Evolutionary conservation across 768 basidiomycete genomes (phyloP), one percentile per base, ranked within the genome.

Genomic region (Pleurotus eryngii): DNA sequence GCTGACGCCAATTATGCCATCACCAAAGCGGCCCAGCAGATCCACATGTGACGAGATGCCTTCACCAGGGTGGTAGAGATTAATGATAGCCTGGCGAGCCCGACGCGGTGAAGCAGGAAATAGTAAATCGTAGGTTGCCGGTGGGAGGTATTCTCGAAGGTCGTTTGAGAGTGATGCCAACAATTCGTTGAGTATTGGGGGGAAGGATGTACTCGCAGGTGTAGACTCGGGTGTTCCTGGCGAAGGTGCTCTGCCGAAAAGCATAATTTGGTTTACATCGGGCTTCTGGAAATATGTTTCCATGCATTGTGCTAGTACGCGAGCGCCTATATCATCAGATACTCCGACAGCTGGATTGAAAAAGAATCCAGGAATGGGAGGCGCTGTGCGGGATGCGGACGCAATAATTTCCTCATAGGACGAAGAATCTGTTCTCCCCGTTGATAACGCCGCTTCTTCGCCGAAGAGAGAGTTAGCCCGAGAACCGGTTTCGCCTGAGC

Each of bases 41-140:
- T 98, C 95, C 43, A 98, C 81, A 63, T 98, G 95, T 0, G 92
- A 81, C 0, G 85, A 76, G 61, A 98, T 98, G 9, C 95, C 95
- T 68, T 94, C 85, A 5, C 95, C 95, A 0, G 94, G 92, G 18
- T 74, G 74, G 68, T 98, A 98, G 1, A 95, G 75, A 68, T 98
- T 98, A 53, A 98, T 63, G 56, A 98, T 98, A 1, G 85, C 90
- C 67, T 98, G 95, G 24, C 92, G 80, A 0, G 90, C 87, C 45
- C 64, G 67, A 22, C 71, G 68, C 27, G 78, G 72, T 45, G 65
- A 61, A 38, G 59, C 58, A 1, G 88, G 86, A 64, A 92, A 92
- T 20, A 92, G 76, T 17, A 90, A 74, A 5, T 69, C 64, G 60
- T 86, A 78, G 0, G 76, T 79, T 24, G 74, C 67, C 2, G 65